phyloP scores from a whole-genome alignment of 1,284 basidiomycete genomes.

The Apiotrichum siamense region DNA sequence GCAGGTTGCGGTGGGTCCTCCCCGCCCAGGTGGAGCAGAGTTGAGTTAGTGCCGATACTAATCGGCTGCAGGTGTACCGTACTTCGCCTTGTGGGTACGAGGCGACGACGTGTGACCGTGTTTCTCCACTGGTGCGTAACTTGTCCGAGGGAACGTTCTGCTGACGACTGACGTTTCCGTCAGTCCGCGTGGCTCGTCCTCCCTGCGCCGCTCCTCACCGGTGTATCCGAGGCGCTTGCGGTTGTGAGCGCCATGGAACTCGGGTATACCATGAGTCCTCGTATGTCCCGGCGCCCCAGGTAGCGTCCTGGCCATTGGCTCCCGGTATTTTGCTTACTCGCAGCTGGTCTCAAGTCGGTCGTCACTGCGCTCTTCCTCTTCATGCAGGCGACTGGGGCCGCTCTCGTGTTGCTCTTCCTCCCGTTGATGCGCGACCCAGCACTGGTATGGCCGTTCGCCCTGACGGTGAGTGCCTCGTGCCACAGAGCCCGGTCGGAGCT shows the following conservation, averaged over 20 bases:
- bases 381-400: conserved; percentile 20
- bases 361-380: conserved; percentile 26
- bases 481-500: neutral
- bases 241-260: conserved; percentile 28
- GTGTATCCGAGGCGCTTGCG: conserved; percentile 23
- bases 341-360: conserved; percentile 25
- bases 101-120: conserved; percentile 18
- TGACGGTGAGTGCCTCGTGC: conserved; percentile 17
- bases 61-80: conserved; percentile 15
- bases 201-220: conserved; percentile 22
- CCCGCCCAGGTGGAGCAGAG: no score
- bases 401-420: conserved; percentile 20
- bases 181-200: conserved; percentile 29
- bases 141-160: neutral
- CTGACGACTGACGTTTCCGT: no score
- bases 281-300: conserved; percentile 13
- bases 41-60: neutral
- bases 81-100: conserved; percentile 25
- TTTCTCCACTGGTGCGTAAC: conserved; percentile 14
- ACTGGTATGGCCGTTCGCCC: conserved; percentile 24
- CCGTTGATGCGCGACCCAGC: conserved; percentile 27
- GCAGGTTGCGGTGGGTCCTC: conserved; percentile 18
- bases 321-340: neutral
- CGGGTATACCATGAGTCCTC: conserved; percentile 27
- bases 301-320: no score